Evolutionary conservation across 495 filamentous ascomycete species (phyloP), one percentile per base, ranked within the genome.

Genomic region (Pseudoneurospora amorphoporcata): DNA sequence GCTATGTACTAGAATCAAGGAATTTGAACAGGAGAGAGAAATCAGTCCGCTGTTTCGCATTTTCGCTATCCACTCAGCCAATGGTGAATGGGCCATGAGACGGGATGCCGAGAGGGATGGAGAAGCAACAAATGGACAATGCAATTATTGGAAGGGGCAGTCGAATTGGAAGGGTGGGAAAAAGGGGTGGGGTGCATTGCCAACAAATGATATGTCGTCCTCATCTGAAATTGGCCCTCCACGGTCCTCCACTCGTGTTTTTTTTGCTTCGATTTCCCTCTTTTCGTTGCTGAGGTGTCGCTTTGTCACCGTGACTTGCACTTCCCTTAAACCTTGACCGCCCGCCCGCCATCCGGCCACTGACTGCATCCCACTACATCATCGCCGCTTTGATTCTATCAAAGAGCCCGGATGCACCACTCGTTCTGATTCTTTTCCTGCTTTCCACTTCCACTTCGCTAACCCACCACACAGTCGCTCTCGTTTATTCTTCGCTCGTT

Each of bases 361-460:
- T 40, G 39, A 65, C 53, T 35, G 29, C 53, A 35, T 65, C 72
- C 76, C 69, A 72, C 73, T 69, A 75, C 76, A 76, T 75, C 75
- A 78, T 76, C 70, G 70, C 71, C 65, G 65, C 29, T 65, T 65
- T 35, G 53, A 65, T 35, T 32, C 23, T 37, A 65, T 74, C 70
- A 58, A 75, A 65, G 10, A 12, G 29, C 72, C 37, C 68, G 39
- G 70, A 70, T 73, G 74, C 69, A 65, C 69, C 72, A 43, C 74
- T 75, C 72, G 72, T 75, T 72, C 69, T 73, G 42, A 38, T 43
- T 41, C 47, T 72, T 71, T 61, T 7, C 53, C 61, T 12, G n/a
- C 17, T 40, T 41, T 41, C 47, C 68, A 75, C 70, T 69, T 32
- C 19, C 35, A 14, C 68, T 42, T 37, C 37, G 42, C 53, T 12